These are phyloP conservation scores for Populus davidiana DNA, from an alignment of 345 rosid genomes.

Conservation along the genomic window DNA sequence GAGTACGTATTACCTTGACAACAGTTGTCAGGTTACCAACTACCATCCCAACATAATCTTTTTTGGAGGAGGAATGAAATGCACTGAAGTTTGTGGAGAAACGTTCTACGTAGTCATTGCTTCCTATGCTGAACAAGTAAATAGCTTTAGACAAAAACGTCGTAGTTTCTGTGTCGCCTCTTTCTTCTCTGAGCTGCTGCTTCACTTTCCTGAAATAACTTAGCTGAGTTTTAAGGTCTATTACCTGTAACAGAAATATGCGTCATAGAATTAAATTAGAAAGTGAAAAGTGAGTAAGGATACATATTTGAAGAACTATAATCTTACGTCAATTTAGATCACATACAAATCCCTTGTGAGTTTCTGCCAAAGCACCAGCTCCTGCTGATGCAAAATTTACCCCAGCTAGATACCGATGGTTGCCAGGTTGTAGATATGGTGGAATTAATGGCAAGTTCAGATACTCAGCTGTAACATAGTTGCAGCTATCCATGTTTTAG, in stretches of 20 bases:
- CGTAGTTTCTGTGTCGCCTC: constrained; percentile 33
- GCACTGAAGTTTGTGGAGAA: constrained; percentile 18
- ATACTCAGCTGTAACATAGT: constrained; percentile 31
- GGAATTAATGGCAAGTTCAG: constrained; percentile 46
- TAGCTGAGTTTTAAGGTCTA: constrained; percentile 36
- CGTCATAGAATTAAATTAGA: no score
- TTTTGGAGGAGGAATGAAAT: constrained; percentile 13
- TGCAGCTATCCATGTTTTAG: neutral
- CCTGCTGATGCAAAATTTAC: constrained; percentile 50
- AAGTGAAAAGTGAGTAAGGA: neutral
- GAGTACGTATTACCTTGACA: constrained; percentile 20
- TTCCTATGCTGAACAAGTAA: constrained; percentile 41
- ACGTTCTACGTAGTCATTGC: constrained; percentile 29
- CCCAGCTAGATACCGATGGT: constrained; percentile 29
- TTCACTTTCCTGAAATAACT: constrained; percentile 34
- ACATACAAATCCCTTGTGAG: constrained; percentile 37
- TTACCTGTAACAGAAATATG: constrained; percentile 25
- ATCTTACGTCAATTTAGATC: no score
- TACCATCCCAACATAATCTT: constrained; percentile 26
- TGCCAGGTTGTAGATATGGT: constrained; percentile 41
- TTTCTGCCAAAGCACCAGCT: constrained; percentile 46
- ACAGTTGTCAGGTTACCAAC: constrained; percentile 27
- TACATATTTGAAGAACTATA: no score
- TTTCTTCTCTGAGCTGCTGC: constrained; percentile 23
- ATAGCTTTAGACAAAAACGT: constrained; percentile 39